Evolutionary conservation across 441 rosid species (phyloP).

Genomic region (Bruguiera hainesii): DNA sequence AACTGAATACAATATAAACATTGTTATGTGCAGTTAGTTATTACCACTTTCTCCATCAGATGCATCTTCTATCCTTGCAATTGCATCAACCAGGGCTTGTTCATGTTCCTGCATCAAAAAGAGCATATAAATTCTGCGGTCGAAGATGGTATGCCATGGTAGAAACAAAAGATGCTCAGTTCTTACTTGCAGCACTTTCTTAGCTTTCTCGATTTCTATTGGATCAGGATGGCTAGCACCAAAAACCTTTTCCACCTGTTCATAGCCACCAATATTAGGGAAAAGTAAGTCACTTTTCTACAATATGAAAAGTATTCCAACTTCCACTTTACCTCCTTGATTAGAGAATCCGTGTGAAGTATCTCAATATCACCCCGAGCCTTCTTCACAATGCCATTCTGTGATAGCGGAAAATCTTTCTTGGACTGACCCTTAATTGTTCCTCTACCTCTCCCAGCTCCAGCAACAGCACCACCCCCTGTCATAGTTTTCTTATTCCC

Average conservation of each 20-base stretch:
- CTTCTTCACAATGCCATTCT: constrained; percentile 81
- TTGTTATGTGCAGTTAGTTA: constrained; percentile 53
- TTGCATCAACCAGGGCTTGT: constrained; percentile 82
- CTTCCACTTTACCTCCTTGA: constrained; percentile 67
- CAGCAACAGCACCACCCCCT: constrained; percentile 56
- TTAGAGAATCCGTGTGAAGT: constrained; percentile 83
- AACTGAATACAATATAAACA: constrained; percentile 31
- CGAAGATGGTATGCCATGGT: not conserved
- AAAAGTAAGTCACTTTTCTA: constrained; percentile 4
- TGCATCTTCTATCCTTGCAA: constrained; percentile 91
- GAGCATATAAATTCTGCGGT: constrained; percentile 11
- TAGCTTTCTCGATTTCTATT: constrained; percentile 78
- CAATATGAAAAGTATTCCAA: constrained; percentile 8
- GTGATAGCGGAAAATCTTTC: constrained; percentile 49
- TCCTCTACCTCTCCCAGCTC: constrained; percentile 89
- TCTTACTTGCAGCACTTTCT: constrained; percentile 79
- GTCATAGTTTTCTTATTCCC: constrained; percentile 63
- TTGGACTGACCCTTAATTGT: constrained; percentile 47
- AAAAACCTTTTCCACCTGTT: constrained; percentile 91
- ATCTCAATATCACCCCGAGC: constrained; percentile 77
- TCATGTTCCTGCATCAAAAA: constrained; percentile 75
- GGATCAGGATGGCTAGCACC: constrained; percentile 72
- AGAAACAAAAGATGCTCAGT: not conserved
- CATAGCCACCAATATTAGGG: constrained; percentile 12
- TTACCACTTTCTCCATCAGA: constrained; percentile 99